Percentiles rank a stretch among this genome's conserved stretches.
These are phyloP conservation scores for Chiua virens DNA, from an alignment of 768 basidiomycete genomes.

Conservation along the genomic window DNA sequence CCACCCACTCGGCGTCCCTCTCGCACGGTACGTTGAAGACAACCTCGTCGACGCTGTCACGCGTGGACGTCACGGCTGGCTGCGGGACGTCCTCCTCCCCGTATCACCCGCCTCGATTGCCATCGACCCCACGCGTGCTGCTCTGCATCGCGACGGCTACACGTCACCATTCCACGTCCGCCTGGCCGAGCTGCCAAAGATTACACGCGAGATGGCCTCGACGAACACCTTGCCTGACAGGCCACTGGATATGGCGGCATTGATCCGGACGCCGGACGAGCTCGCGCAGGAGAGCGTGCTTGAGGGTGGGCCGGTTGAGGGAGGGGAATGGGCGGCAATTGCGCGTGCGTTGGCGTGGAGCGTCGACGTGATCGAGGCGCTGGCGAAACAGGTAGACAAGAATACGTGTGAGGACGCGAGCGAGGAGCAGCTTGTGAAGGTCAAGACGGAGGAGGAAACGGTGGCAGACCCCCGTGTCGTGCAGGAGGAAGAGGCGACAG, in stretches of 20 bases:
- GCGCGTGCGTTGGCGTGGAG: conserved; percentile 53
- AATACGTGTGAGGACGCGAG: background rate
- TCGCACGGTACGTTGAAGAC: conserved; percentile 42
- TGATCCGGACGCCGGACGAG: conserved; percentile 43
- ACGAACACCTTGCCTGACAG: conserved; percentile 14
- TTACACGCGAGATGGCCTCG: background rate
- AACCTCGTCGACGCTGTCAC: conserved; percentile 42
- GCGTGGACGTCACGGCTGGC: conserved; percentile 38
- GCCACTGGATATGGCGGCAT: conserved; percentile 42
- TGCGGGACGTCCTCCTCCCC: conserved; percentile 29
- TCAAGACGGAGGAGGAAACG: conserved; percentile 15
- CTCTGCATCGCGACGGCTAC: background rate
- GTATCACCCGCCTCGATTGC: background rate
- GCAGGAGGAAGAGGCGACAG: background rate
- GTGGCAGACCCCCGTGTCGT: background rate
- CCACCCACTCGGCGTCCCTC: conserved; percentile 32
- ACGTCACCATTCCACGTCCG: conserved; percentile 11
- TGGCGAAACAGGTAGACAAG: conserved; percentile 19
- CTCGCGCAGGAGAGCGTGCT: conserved; percentile 32
- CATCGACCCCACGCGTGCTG: background rate
- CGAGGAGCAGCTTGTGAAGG: conserved; percentile 4
- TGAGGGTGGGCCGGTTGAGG: conserved; percentile 14
- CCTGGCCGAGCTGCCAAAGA: conserved; percentile 11
- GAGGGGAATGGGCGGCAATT: conserved; percentile 31
- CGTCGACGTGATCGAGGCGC: conserved; percentile 48